These are phyloP conservation scores for Fraxinus cuspidata DNA, from an alignment of 257 asterid genomes.

Conservation along the genomic window DNA sequence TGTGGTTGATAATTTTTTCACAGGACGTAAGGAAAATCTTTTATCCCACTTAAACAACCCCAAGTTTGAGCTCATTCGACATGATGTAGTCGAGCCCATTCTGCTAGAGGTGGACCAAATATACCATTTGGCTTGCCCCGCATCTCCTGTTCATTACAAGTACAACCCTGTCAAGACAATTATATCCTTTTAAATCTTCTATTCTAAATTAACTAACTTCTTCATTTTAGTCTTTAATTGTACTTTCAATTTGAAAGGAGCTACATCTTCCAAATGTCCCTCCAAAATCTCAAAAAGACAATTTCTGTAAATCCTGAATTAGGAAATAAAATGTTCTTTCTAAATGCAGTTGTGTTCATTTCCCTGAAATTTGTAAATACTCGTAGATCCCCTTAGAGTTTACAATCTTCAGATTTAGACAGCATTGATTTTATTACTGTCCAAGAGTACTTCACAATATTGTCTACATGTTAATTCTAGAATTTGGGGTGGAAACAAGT, in stretches of 20 bases:
- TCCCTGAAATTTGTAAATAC: background rate
- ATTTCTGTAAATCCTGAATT: background rate
- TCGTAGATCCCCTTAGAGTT: background rate
- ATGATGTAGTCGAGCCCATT: conserved; percentile 89
- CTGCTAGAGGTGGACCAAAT: conserved; percentile 85
- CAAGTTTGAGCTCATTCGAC: conserved; percentile 76
- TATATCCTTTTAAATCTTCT: conserved; percentile 54
- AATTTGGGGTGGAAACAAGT: background rate
- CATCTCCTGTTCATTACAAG: conserved; percentile 93
- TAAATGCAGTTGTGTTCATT: background rate
- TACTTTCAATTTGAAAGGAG: background rate
- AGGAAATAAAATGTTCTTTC: background rate
- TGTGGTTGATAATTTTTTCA: conserved; percentile 80
- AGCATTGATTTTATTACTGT: background rate
- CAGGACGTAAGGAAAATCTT: conserved; percentile 71
- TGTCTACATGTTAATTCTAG: too few relatives aligned
- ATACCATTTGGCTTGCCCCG: conserved; percentile 96
- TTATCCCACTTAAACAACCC: conserved; percentile 69
- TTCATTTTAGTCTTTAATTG: background rate
- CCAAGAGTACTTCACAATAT: too few relatives aligned
- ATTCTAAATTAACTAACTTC: background rate
- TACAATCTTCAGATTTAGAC: background rate
- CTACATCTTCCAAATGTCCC: background rate
- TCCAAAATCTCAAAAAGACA: background rate
- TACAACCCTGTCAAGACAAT: conserved; percentile 92